Conservation (phyloP, 2,329 filamentous ascomycete species). For the Fusarium nygamai region DNA sequence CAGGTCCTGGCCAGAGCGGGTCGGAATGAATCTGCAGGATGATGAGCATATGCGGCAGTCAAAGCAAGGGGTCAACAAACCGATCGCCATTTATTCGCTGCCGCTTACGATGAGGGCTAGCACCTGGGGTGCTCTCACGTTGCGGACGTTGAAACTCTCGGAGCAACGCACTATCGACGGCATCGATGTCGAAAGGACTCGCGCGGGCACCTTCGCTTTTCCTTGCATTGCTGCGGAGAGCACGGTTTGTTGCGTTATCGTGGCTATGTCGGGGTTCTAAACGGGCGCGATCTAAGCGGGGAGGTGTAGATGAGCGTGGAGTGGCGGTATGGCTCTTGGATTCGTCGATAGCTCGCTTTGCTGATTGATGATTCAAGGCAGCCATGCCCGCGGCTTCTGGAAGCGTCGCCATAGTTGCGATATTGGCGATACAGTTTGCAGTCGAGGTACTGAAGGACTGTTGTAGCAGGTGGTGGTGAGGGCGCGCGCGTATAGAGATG, state of each 20-base stretch:
- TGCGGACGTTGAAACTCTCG: constrained; percentile 62
- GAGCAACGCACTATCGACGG: constrained; percentile 61
- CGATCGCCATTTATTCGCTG: constrained; percentile 70
- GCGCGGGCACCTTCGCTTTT: constrained; percentile 50
- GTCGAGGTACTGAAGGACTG: constrained; percentile 4
- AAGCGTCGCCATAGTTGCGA: constrained; percentile 49
- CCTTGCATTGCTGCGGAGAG: constrained; percentile 49
- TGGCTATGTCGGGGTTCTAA: constrained; percentile 54
- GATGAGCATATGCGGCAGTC: constrained; percentile 34
- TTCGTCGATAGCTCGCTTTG: constrained; percentile 49
- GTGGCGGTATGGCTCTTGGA: constrained; percentile 46
- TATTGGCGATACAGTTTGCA: constrained; percentile 12
- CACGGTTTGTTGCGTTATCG: constrained; percentile 48
- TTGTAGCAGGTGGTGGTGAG: constrained; percentile 10
- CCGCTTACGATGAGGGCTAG: constrained; percentile 67
- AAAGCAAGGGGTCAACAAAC: constrained; percentile 51
- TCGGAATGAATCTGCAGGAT: constrained; percentile 85
- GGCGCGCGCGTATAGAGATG: constrained; percentile 2
- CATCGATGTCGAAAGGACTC: constrained; percentile 59
- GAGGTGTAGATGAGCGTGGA: constrained; percentile 56
- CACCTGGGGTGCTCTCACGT: constrained; percentile 62
- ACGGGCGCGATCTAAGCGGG: constrained; percentile 55
- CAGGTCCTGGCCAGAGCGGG: constrained; percentile 90
- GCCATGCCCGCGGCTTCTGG: constrained; percentile 42
- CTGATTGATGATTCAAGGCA: constrained; percentile 46